Percentiles rank a stretch among this genome's conserved stretches.
Conservation (phyloP, 257 asterid genomes). For the Nicotiana attenuata region DNA sequence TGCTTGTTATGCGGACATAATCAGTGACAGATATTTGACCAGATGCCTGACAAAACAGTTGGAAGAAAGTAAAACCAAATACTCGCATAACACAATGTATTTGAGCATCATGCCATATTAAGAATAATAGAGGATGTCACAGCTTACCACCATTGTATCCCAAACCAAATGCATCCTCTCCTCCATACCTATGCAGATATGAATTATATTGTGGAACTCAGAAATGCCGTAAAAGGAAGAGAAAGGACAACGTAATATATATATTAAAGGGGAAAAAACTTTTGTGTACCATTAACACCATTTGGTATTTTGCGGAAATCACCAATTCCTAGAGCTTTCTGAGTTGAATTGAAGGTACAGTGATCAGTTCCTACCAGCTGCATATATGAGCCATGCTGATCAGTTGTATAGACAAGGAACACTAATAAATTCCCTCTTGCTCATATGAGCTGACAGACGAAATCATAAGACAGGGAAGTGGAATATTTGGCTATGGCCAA, state of each 20-base stretch:
- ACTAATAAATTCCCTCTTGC: neutral
- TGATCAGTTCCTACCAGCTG: conserved; percentile 99
- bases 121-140: neutral
- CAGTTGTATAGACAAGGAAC: neutral
- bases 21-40: conserved; percentile 80
- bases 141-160: conserved; percentile 96
- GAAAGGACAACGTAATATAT: neutral
- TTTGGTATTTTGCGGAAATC: conserved; percentile 96
- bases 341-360: conserved; percentile 87
- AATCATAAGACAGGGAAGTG: neutral
- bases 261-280: neutral
- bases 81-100: neutral
- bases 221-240: neutral
- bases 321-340: conserved; percentile 71
- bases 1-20: conserved; percentile 77
- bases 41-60: conserved; percentile 45
- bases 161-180: conserved; percentile 97
- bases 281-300: conserved; percentile 79
- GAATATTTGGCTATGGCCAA: neutral
- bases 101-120: neutral
- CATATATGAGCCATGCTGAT: conserved; percentile 22
- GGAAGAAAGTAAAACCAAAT: neutral
- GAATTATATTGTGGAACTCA: neutral
- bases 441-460: conserved; percentile 2
- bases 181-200: conserved; percentile 62